phyloP scores from a whole-genome alignment of 2,329 filamentous ascomycete species.

The Penicillium sp. region DNA sequence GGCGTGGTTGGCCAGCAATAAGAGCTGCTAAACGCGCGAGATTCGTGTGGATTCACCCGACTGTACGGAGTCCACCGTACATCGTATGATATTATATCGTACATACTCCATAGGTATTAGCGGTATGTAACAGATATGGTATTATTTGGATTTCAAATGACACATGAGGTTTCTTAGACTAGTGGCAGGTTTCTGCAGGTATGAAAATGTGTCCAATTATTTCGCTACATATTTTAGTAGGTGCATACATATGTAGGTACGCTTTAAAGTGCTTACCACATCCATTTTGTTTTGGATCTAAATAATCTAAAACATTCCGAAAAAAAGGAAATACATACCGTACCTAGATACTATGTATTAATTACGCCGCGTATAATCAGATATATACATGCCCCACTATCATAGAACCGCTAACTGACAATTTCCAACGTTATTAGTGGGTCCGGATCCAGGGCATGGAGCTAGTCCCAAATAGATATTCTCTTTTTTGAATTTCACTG shows the following conservation, averaged over 20 bases:
- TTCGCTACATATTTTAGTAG: neutral
- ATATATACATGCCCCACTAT: conserved; percentile 1
- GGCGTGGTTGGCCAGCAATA: neutral
- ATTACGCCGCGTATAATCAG: neutral
- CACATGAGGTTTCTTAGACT: neutral
- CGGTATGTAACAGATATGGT: neutral
- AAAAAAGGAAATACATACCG: neutral
- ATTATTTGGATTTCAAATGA: neutral
- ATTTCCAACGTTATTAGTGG: too few species aligned
- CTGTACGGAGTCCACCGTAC: neutral
- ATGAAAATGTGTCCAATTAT: neutral
- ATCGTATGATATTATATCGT: neutral
- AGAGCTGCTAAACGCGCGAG: neutral
- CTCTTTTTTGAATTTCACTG: too few species aligned
- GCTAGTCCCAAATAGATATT: too few species aligned
- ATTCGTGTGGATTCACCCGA: neutral
- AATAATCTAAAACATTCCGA: neutral
- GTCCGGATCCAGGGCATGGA: too few species aligned
- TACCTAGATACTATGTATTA: too few species aligned
- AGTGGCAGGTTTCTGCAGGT: neutral
- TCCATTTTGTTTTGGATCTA: neutral
- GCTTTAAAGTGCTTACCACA: neutral
- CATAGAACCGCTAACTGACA: neutral
- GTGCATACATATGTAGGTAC: neutral
- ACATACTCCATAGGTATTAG: neutral